phyloP scores from a whole-genome alignment of 345 rosid species.

The Ceriops decandra region DNA sequence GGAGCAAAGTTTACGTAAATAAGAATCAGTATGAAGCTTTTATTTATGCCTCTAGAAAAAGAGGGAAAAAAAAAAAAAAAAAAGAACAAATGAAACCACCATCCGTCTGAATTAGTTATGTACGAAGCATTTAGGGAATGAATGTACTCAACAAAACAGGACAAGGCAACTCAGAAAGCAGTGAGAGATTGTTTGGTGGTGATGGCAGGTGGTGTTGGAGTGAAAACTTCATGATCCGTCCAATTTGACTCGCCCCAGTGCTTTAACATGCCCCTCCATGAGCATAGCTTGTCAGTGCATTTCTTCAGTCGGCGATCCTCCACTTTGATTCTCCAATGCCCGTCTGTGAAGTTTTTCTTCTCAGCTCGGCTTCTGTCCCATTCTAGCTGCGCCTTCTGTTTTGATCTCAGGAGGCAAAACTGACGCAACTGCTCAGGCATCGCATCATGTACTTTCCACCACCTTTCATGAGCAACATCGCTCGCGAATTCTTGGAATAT shows the following conservation, averaged over 20 bases:
- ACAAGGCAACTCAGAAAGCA: slow-evolving; percentile 23
- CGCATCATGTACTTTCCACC: slow-evolving; percentile 34
- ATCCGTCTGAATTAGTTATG: neutral
- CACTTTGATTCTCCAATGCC: slow-evolving; percentile 27
- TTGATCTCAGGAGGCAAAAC: slow-evolving; percentile 26
- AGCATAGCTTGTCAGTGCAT: slow-evolving; percentile 29
- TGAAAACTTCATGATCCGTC: slow-evolving; percentile 54
- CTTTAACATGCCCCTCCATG: slow-evolving; percentile 29
- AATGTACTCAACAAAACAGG: neutral
- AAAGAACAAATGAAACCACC: neutral
- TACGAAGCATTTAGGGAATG: neutral
- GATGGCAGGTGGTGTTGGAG: slow-evolving; percentile 79
- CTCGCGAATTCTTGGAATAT: slow-evolving; percentile 29
- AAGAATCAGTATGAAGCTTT: no score
- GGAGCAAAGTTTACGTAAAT: no score
- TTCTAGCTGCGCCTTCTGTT: slow-evolving; percentile 34
- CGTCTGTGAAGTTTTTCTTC: slow-evolving; percentile 26
- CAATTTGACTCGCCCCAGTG: slow-evolving; percentile 44
- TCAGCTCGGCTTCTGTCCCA: slow-evolving; percentile 28
- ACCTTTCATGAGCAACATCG: slow-evolving; percentile 26
- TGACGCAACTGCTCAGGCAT: slow-evolving; percentile 29
- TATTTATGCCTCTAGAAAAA: slow-evolving; percentile 4
- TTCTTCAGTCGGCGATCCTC: slow-evolving; percentile 18
- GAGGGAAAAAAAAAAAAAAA: neutral
- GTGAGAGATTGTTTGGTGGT: slow-evolving; percentile 29